These are phyloP conservation scores for Phytophthora tubulina DNA, from an alignment of 352 stramenopile species.

Conservation along the genomic window DNA sequence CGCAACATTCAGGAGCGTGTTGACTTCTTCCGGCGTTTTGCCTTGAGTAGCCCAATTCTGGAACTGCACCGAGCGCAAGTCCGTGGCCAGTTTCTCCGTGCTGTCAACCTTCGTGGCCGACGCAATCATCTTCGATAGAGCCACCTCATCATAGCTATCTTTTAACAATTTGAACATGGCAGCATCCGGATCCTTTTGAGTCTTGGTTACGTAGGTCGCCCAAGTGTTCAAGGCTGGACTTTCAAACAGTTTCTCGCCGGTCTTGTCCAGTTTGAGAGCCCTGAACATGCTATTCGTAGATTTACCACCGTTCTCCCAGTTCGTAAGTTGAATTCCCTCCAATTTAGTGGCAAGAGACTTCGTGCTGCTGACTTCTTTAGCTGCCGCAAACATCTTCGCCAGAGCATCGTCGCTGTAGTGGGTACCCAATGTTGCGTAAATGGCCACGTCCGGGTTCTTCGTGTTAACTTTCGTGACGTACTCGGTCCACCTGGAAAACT, in stretches of 20 bases:
- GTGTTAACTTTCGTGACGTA: slow-evolving; percentile 7
- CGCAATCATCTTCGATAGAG: slow-evolving; percentile 18
- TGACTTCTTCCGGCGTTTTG: background rate
- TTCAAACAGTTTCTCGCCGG: background rate
- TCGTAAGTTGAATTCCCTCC: background rate
- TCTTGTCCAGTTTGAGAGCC: background rate
- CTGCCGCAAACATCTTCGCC: background rate
- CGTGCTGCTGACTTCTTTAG: background rate
- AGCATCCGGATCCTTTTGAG: background rate
- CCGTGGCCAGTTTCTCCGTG: background rate
- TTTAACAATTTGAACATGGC: background rate
- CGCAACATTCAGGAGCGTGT: background rate
- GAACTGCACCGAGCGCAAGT: slow-evolving; percentile 7
- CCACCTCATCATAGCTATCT: background rate
- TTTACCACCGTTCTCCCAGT: background rate
- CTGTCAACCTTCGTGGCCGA: background rate
- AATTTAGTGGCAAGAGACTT: slow-evolving; percentile 3
- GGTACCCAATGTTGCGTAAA: background rate
- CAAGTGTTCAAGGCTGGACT: background rate
- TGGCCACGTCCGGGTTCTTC: slow-evolving; percentile 5
- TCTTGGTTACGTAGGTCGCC: background rate
- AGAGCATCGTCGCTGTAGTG: slow-evolving; percentile 4
- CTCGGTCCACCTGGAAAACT: slow-evolving; percentile 1
- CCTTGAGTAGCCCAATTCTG: slow-evolving; percentile 1
- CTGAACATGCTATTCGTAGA: background rate